Base-by-base conservation (phyloP, 2,329 filamentous ascomycete genomes). In the Ascochyta pisi region DNA sequence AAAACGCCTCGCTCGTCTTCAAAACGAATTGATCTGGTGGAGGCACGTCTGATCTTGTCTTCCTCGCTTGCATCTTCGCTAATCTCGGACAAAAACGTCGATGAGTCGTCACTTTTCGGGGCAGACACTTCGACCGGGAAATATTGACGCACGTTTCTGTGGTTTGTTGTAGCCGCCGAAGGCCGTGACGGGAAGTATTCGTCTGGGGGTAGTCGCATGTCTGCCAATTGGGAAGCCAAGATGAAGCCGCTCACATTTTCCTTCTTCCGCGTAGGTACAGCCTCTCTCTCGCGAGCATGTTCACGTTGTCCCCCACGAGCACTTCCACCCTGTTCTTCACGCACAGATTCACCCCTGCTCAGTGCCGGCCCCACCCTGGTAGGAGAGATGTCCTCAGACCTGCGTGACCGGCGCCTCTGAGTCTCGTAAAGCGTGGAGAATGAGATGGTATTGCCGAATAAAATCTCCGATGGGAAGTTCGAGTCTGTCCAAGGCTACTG, bases 401-500 rank as follows among this genome's bases (percentile, higher is more conserved):
- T 38, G 4, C 45, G 41, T 13, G 34, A 27, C 44, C 27, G 15
- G 6, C 7, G 6, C 23, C 42, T 8, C 10, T 6, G 9, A n/a
- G 22, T 10, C 22, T 46, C 23, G 31, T n/a, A 24, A 13, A 22
- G 6, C 24, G 16, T 34, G 27, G 22, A 29, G 3, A 26, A 46
- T 4, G 27, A 34, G 26, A 44, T 16, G 9, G 34, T 29, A n/a
- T 40, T 52, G 26, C 48, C 43, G 13, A 50, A 50, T 7, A 16
- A 23, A 2, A 39, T 15, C 9, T 29, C 22, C 10, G 41, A 27
- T n/a, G 43, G 48, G n/a, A 39, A 48, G 6, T 29, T 33, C 12
- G 31, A 40, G 16, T 27, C 26, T 6, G 42, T 48, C 50, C 45
- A 50, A 37, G 44, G 26, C 63, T 65, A 73, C 48, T 73, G 69